These are phyloP conservation scores for Neodidymelliopsis sp. DNA, from an alignment of 2,329 filamentous ascomycete genomes.

Conservation along the genomic window DNA sequence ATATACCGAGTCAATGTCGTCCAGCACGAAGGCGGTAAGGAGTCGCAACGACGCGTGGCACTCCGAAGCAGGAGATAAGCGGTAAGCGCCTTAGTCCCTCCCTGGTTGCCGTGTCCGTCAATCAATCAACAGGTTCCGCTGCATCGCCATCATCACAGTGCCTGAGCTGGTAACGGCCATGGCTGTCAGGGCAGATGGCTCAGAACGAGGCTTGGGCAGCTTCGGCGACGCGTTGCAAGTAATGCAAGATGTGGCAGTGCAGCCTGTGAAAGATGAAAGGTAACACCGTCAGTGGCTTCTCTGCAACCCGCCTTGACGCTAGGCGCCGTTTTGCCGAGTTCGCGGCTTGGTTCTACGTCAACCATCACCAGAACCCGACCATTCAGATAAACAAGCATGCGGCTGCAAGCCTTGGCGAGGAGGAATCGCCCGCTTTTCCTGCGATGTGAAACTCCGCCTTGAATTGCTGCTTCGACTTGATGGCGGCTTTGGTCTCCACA, in stretches of 20 bases:
- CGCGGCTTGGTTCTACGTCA: slow-evolving; percentile 11
- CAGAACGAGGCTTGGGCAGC: not conserved
- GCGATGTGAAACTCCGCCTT: slow-evolving; percentile 5
- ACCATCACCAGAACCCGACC: slow-evolving; percentile 3
- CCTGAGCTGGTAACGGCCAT: not conserved
- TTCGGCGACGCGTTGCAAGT: not conserved
- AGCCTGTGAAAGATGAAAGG: not conserved
- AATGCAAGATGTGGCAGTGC: slow-evolving; percentile 7
- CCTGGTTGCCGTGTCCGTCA: too few relatives aligned
- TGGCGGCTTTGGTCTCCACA: slow-evolving; percentile 5
- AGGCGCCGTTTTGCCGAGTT: slow-evolving; percentile 12
- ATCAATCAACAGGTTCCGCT: too few relatives aligned
- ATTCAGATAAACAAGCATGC: slow-evolving; percentile 5
- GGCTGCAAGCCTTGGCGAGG: slow-evolving; percentile 5
- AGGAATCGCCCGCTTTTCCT: slow-evolving; percentile 5
- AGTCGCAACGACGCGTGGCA: slow-evolving; percentile 10
- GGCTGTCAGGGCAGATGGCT: not conserved
- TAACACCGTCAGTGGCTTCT: slow-evolving; percentile 4
- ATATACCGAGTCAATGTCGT: not conserved
- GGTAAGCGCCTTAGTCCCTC: too few relatives aligned
- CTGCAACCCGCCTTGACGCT: not conserved
- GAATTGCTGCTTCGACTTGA: slow-evolving; percentile 5
- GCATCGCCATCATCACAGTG: not conserved
- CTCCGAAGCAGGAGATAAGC: not conserved
- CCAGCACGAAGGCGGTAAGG: not conserved